A percentile compares a stretch with the other conserved stretches of the same genome.
Conservation (phyloP, 2,329 filamentous ascomycete species). For the Cercospora nicotianae region DNA sequence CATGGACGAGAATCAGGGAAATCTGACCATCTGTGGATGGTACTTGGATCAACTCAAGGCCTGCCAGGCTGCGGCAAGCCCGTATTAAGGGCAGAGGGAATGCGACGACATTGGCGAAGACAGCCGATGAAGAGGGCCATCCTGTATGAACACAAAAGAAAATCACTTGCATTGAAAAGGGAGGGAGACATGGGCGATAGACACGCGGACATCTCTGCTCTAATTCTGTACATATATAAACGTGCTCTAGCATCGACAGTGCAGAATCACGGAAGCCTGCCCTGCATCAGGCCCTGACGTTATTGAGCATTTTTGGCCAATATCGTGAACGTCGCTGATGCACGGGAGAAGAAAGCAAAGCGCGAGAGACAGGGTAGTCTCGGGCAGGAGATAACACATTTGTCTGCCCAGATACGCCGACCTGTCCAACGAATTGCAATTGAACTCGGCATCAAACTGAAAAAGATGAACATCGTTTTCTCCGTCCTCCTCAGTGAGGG, state of each 20-base stretch:
- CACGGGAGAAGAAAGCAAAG: neutral
- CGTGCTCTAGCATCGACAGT: neutral
- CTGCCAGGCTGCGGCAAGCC: slow-evolving; percentile 50
- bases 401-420: neutral
- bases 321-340: neutral
- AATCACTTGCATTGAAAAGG: neutral
- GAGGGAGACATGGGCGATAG: neutral
- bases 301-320: neutral
- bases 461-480: neutral
- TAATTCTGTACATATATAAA: neutral
- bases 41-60: slow-evolving; percentile 84
- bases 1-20: slow-evolving; percentile 92
- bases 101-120: neutral
- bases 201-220: neutral
- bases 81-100: slow-evolving; percentile 43
- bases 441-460: neutral
- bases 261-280: neutral
- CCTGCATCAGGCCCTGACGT: no score
- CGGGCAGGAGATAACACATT: neutral
- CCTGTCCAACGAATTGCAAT: neutral
- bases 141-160: neutral
- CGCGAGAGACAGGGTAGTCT: neutral
- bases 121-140: neutral
- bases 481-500: neutral
- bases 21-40: slow-evolving; percentile 96